Evolutionary conservation across 768 basidiomycete genomes (phyloP).

Genomic region (Austroboletus eburneus): DNA sequence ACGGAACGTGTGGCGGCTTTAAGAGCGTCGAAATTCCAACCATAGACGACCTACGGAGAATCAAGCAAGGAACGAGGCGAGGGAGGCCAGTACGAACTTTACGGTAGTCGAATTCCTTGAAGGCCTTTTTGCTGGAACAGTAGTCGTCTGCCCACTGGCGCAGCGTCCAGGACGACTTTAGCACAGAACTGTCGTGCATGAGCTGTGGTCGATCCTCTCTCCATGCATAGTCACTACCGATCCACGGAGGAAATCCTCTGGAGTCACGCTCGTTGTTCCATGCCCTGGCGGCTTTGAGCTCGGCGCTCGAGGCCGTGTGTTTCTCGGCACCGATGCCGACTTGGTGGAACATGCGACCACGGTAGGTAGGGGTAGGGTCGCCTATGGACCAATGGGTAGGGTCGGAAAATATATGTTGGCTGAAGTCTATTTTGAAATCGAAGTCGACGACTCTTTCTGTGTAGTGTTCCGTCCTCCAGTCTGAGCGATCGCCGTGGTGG

Average conservation of each 20-base stretch:
- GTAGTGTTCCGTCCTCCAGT: conserved; percentile 44
- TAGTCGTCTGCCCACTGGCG: conserved; percentile 83
- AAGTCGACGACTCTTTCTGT: conserved; percentile 63
- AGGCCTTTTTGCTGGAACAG: conserved; percentile 59
- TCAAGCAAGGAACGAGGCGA: conserved; percentile 12
- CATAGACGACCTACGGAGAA: conserved; percentile 47
- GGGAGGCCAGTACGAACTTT: conserved; percentile 42
- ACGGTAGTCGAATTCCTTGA: conserved; percentile 76
- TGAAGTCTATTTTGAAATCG: conserved; percentile 59
- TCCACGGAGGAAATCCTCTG: conserved; percentile 54
- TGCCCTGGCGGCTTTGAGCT: conserved; percentile 40
- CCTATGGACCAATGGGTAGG: conserved; percentile 56
- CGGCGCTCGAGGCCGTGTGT: conserved; percentile 39
- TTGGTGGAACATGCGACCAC: conserved; percentile 60
- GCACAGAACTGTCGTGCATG: conserved; percentile 20
- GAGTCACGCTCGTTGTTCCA: conserved; percentile 43
- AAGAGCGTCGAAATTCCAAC: conserved; percentile 50
- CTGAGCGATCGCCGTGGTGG: conserved; percentile 31
- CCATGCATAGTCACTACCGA: conserved; percentile 31
- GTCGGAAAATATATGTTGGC: conserved; percentile 36
- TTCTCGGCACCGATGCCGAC: conserved; percentile 38
- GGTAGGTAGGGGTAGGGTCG: conserved; percentile 60
- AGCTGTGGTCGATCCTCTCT: conserved; percentile 27
- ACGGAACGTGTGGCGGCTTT: conserved; percentile 34
- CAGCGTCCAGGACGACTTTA: conserved; percentile 58